Conservation (phyloP, 176 grass and related monocot species). For the Leersia perrieri region DNA sequence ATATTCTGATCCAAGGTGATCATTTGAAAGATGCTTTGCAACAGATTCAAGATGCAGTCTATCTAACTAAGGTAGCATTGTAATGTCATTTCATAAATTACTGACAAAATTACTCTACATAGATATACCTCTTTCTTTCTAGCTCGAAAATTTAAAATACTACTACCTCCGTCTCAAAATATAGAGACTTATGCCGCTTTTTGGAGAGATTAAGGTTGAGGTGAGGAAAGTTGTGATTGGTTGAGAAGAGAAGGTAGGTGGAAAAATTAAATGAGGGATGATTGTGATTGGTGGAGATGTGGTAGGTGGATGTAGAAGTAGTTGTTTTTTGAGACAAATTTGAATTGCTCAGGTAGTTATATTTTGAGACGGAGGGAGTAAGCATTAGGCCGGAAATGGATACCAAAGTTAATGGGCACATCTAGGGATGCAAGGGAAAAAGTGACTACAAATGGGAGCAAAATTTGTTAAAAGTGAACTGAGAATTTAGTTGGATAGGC, state of each 20-base stretch:
- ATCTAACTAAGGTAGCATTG: conserved; percentile 68
- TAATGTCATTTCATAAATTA: background rate
- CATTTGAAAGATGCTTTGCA: conserved; percentile 74
- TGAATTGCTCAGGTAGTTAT: too few relatives aligned
- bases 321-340: too few relatives aligned
- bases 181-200: too few relatives aligned
- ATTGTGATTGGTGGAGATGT: too few relatives aligned
- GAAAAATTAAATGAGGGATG: too few relatives aligned
- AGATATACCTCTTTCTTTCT: background rate
- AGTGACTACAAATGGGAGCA: background rate
- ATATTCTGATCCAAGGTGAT: conserved; percentile 74
- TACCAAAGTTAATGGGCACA: background rate
- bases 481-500: background rate
- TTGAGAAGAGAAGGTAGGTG: too few relatives aligned
- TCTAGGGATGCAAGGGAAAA: background rate
- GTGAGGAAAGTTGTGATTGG: too few relatives aligned
- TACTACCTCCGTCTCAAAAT: too few relatives aligned
- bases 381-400: background rate
- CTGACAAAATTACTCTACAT: background rate
- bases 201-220: too few relatives aligned
- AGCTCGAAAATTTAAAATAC: background rate
- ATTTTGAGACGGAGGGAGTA: too few relatives aligned
- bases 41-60: conserved; percentile 71
- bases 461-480: background rate
- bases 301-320: too few relatives aligned